These are phyloP conservation scores for Globisporangium uncinulatum DNA, from an alignment of 352 stramenopile species.

Conservation along the genomic window DNA sequence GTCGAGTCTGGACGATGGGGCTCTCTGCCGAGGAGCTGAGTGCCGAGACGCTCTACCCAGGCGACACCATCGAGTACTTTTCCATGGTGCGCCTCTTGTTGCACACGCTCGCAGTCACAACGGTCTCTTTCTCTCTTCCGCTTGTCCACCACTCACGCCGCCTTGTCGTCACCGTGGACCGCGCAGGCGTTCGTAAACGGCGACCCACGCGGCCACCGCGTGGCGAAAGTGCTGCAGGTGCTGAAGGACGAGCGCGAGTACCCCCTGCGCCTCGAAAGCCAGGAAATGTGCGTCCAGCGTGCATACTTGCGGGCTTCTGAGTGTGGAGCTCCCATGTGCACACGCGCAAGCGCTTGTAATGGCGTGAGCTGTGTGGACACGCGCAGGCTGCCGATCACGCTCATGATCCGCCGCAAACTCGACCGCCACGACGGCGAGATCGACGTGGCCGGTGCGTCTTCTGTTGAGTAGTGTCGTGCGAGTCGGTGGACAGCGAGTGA, in stretches of 20 bases:
- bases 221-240: constrained; percentile 56
- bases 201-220: constrained; percentile 52
- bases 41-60: constrained; percentile 53
- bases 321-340: too few species aligned
- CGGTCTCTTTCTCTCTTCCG: too few species aligned
- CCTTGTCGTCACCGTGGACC: too few species aligned
- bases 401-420: constrained; percentile 67
- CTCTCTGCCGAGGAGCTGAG: constrained; percentile 53
- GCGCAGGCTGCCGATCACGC: constrained; percentile 49
- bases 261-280: constrained; percentile 54
- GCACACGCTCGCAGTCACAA: too few species aligned
- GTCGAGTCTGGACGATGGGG: constrained; percentile 13
- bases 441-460: constrained; percentile 24
- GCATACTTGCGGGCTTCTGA: not conserved
- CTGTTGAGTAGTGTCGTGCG: not conserved
- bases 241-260: constrained; percentile 39
- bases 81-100: constrained; percentile 36
- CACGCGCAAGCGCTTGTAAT: too few species aligned
- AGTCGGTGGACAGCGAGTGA: too few species aligned
- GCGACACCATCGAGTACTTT: constrained; percentile 77
- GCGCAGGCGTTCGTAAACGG: constrained; percentile 61
- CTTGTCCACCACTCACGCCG: too few species aligned
- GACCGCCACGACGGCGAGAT: constrained; percentile 51
- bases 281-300: constrained; percentile 49
- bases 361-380: not conserved